These are phyloP conservation scores for Rhizoclosmatium sp. DNA, from an alignment of 192 early-diverging fungal species.

Conservation along the genomic window DNA sequence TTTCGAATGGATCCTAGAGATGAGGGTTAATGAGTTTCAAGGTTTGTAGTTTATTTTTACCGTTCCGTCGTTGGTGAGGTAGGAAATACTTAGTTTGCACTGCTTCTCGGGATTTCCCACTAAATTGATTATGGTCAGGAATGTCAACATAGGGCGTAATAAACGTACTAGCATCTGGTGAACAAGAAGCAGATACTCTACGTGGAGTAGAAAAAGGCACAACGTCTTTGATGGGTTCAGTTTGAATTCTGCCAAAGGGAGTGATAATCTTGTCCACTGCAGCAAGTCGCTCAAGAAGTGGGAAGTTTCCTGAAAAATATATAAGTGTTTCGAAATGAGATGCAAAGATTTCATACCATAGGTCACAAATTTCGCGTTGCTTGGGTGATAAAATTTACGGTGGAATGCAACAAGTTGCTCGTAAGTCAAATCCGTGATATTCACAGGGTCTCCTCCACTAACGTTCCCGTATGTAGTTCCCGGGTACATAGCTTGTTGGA, in stretches of 20 bases:
- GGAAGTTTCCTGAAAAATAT: conserved; percentile 62
- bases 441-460: conserved; percentile 90
- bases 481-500: conserved; percentile 85
- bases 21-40: neutral
- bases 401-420: conserved; percentile 86
- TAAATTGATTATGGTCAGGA: conserved; percentile 7
- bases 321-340: neutral
- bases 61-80: conserved; percentile 63
- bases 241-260: conserved; percentile 56
- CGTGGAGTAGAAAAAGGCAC: conserved; percentile 47
- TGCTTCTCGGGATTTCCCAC: conserved; percentile 65
- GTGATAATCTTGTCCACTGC: conserved; percentile 72
- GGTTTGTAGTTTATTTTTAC: conserved; percentile 46
- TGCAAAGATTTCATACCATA: conserved; percentile 65
- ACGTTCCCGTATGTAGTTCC: conserved; percentile 81
- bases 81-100: conserved; percentile 38
- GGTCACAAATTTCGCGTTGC: conserved; percentile 89
- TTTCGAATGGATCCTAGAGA: conserved; percentile 78
- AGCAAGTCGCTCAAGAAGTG: conserved; percentile 76
- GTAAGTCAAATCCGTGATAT: conserved; percentile 89
- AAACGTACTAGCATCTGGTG: conserved; percentile 66
- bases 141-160: neutral
- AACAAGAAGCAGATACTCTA: conserved; percentile 59
- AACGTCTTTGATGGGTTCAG: conserved; percentile 52
- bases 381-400: conserved; percentile 86